Conservation (phyloP, 768 basidiomycete genomes). For the Epithele typhae region DNA sequence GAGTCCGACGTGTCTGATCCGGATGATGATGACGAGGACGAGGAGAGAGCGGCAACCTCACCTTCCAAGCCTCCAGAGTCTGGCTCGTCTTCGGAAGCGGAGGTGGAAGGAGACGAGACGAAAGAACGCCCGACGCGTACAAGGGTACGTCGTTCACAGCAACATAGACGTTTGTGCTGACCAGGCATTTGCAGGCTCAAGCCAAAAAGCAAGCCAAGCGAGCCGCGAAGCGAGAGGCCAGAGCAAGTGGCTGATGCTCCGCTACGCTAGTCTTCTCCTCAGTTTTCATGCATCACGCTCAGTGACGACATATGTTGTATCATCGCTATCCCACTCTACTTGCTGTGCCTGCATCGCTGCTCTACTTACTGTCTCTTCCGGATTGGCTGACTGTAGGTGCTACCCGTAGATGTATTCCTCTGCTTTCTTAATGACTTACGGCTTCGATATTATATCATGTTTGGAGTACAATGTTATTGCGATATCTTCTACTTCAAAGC, state of each 20-base stretch:
- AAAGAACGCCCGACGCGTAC: slow-evolving; percentile 28
- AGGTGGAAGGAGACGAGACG: slow-evolving; percentile 14
- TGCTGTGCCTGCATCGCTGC: slow-evolving; percentile 17
- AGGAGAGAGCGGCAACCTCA: slow-evolving; percentile 2
- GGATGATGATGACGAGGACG: slow-evolving; percentile 11
- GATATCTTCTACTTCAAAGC: no score
- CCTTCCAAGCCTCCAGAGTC: slow-evolving; percentile 16
- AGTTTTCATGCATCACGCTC: neutral
- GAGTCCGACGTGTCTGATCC: slow-evolving; percentile 20
- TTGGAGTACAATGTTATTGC: no score
- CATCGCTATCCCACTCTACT: slow-evolving; percentile 11
- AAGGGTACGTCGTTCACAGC: slow-evolving; percentile 21
- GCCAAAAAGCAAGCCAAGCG: slow-evolving; percentile 25
- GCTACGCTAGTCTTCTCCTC: neutral
- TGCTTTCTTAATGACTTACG: no score
- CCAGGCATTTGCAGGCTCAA: slow-evolving; percentile 16
- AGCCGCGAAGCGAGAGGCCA: slow-evolving; percentile 18
- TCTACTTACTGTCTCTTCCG: slow-evolving; percentile 5
- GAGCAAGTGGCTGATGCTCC: slow-evolving; percentile 9
- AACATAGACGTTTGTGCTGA: neutral
- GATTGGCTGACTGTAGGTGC: slow-evolving; percentile 8
- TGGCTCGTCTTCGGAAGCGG: slow-evolving; percentile 17
- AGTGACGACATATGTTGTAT: slow-evolving; percentile 11
- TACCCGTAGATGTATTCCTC: slow-evolving; percentile 5
- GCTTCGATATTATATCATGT: no score